Conservation (phyloP, 2,329 filamentous ascomycete genomes). For the Leptosphaerulina australis region DNA sequence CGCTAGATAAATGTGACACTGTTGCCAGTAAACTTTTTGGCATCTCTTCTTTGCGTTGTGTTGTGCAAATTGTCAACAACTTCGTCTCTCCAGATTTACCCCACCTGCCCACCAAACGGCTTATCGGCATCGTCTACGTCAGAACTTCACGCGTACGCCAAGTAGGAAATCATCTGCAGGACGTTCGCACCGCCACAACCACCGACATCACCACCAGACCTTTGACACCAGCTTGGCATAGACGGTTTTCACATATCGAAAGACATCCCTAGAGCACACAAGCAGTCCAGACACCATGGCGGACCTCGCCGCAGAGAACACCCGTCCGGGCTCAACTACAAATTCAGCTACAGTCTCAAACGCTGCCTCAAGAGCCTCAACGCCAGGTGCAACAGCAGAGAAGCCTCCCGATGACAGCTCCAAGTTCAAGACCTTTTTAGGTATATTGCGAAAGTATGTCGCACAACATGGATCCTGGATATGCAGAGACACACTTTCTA, state of each 20-base stretch:
- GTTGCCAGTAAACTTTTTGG: constrained; percentile 9
- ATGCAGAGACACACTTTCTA: constrained; percentile 20
- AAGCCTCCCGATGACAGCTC: constrained; percentile 77
- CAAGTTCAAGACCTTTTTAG: constrained; percentile 86
- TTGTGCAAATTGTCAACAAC: constrained; percentile 7
- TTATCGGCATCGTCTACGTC: constrained; percentile 36
- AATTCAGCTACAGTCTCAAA: constrained; percentile 42
- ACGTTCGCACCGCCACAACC: constrained; percentile 24
- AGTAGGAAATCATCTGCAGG: constrained; percentile 17
- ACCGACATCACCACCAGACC: constrained; percentile 16
- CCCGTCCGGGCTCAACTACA: constrained; percentile 29
- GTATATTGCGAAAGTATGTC: constrained; percentile 80
- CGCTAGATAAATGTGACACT: constrained; percentile 26
- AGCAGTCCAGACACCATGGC: constrained; percentile 33
- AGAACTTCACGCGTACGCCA: constrained; percentile 24
- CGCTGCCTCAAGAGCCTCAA: constrained; percentile 46
- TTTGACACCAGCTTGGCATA: constrained; percentile 7
- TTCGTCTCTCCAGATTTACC: constrained; percentile 15
- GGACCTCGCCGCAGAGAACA: constrained; percentile 38
- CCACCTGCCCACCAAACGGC: constrained; percentile 19
- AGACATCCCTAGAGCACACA: constrained; percentile 6
- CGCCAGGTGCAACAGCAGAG: constrained; percentile 51
- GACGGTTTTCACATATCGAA: not conserved
- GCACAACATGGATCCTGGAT: constrained; percentile 35
- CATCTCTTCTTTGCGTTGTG: not conserved